A percentile compares a stretch with the other conserved stretches of the same genome.
These are phyloP conservation scores for Podospora tetraspora DNA, from an alignment of 495 filamentous ascomycete species.

Conservation along the genomic window DNA sequence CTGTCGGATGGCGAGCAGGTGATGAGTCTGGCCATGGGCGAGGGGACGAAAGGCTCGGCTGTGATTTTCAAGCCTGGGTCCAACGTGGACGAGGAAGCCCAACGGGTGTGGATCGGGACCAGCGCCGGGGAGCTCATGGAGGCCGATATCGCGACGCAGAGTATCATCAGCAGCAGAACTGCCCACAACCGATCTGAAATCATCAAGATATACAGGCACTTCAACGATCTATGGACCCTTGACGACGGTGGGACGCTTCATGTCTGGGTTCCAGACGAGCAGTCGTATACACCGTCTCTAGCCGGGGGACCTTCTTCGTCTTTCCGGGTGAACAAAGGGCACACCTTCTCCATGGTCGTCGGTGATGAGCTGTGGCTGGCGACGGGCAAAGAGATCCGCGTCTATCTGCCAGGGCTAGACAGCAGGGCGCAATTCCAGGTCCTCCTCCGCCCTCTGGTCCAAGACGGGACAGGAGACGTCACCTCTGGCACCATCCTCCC, in stretches of 20 bases:
- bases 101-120: constrained; percentile 84
- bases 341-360: constrained; percentile 80
- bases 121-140: constrained; percentile 83
- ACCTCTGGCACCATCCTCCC: constrained; percentile 74
- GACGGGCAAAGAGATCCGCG: constrained; percentile 76
- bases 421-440: constrained; percentile 63
- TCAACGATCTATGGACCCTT: constrained; percentile 87
- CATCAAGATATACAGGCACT: constrained; percentile 78
- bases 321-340: constrained; percentile 70
- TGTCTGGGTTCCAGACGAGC: constrained; percentile 74
- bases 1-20: constrained; percentile 72
- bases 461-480: constrained; percentile 71
- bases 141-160: constrained; percentile 68
- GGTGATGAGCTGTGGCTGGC: constrained; percentile 83
- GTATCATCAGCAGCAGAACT: constrained; percentile 57
- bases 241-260: constrained; percentile 86
- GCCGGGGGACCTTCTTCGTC: constrained; percentile 57
- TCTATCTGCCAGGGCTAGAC: constrained; percentile 72
- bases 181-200: constrained; percentile 80
- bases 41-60: constrained; percentile 70
- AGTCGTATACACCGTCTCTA: constrained; percentile 66
- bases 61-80: constrained; percentile 77
- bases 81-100: constrained; percentile 71
- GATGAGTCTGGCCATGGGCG: constrained; percentile 73
- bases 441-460: constrained; percentile 58